Conservation (phyloP, 768 basidiomycete genomes). For the Crepidotus variabilis region DNA sequence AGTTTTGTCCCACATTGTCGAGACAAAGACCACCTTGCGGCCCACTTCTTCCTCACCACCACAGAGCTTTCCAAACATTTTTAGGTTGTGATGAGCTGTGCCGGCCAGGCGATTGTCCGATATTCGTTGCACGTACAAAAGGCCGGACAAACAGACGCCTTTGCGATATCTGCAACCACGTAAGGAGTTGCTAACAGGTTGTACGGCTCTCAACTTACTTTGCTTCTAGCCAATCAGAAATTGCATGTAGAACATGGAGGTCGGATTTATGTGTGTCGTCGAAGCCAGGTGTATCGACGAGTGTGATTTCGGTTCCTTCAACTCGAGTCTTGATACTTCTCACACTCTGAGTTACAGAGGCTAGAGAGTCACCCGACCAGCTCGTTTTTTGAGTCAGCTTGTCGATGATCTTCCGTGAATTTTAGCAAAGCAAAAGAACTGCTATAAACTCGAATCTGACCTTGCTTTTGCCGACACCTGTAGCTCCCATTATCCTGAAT, state of each 20-base stretch:
- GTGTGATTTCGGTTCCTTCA: too few relatives aligned
- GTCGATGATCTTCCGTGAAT: too few relatives aligned
- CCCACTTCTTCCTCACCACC: constrained; percentile 7
- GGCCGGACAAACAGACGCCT: constrained; percentile 26
- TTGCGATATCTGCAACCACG: not conserved
- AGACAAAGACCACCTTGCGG: too few relatives aligned
- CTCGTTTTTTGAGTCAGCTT: too few relatives aligned
- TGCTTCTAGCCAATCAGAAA: constrained; percentile 15
- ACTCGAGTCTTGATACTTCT: too few relatives aligned
- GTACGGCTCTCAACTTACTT: not conserved
- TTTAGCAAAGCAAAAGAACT: too few relatives aligned
- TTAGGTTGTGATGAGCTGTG: not conserved
- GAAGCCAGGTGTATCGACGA: constrained; percentile 21
- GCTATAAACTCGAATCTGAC: too few relatives aligned
- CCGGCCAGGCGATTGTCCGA: not conserved
- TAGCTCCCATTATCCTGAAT: too few relatives aligned
- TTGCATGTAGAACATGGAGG: constrained; percentile 30
- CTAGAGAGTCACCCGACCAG: too few relatives aligned
- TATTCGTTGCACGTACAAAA: constrained; percentile 24
- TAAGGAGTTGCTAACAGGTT: not conserved
- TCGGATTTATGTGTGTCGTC: constrained; percentile 24
- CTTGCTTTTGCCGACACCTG: too few relatives aligned
- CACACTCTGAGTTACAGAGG: too few relatives aligned
- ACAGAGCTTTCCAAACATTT: not conserved
- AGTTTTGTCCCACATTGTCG: constrained; percentile 42